phyloP scores from a whole-genome alignment of 306 rosid genomes.

The Lablab purpureus region DNA sequence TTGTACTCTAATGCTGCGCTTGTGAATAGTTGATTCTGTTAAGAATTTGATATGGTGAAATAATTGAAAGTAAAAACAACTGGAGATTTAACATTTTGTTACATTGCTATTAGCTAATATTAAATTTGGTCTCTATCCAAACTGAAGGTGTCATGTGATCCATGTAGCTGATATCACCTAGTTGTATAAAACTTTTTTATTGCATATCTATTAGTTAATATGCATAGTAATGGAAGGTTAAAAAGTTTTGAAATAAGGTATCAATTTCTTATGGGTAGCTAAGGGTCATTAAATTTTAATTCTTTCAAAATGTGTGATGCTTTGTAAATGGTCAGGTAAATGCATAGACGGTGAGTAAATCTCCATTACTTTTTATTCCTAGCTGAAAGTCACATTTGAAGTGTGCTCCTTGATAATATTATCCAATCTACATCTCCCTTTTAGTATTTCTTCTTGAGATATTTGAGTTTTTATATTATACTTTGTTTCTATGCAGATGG shows the following conservation, averaged over 20 bases:
- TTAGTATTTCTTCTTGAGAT: conserved; percentile 35
- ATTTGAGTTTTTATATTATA: conserved; percentile 30
- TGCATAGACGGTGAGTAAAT: conserved; percentile 2
- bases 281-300: conserved; percentile 19
- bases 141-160: not conserved
- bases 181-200: not conserved
- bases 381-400: conserved; percentile 27
- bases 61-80: conserved; percentile 10
- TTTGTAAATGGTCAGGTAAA: not conserved
- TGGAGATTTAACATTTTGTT: conserved; percentile 19
- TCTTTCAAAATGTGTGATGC: conserved; percentile 28
- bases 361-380: conserved; percentile 15
- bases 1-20: conserved; percentile 1
- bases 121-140: not conserved
- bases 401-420: conserved; percentile 37
- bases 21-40: not conserved
- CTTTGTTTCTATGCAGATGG: conserved; percentile 55
- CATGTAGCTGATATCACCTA: not conserved
- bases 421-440: conserved; percentile 1
- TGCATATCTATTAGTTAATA: not conserved
- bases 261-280: not conserved
- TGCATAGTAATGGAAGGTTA: not conserved
- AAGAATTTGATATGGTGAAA: not conserved
- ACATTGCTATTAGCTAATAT: not conserved
- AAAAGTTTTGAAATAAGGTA: not conserved